Conservation (phyloP, 176 grass and related monocot species). For the Triticum urartu region DNA sequence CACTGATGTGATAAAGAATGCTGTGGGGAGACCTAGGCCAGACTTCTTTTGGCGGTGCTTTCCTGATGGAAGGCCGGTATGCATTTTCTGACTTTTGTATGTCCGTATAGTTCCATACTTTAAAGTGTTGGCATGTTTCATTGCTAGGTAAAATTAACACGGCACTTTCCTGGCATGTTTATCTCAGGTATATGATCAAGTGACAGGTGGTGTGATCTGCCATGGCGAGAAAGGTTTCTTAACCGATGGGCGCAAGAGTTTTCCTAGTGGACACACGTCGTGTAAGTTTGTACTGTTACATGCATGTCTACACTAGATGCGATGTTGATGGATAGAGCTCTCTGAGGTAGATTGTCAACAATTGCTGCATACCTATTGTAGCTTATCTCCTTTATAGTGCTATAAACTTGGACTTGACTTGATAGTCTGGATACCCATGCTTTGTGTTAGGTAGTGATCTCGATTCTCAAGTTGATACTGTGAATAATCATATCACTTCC, state of each 20-base stretch:
- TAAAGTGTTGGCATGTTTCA: neutral
- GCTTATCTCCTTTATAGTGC: neutral
- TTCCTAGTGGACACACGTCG: constrained; percentile 93
- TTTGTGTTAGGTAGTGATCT: neutral
- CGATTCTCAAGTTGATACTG: neutral
- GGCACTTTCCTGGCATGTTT: neutral
- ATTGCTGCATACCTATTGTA: neutral
- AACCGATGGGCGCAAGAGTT: constrained; percentile 83
- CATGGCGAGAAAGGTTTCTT: constrained; percentile 56
- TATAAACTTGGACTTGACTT: constrained; percentile 5
- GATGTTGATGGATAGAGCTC: constrained; percentile 21
- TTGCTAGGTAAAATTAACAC: constrained; percentile 3
- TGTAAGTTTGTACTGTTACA: constrained; percentile 47
- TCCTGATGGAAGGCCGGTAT: constrained; percentile 87
- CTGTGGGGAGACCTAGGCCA: constrained; percentile 79
- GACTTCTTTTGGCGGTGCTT: constrained; percentile 97
- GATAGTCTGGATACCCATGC: neutral
- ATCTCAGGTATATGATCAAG: constrained; percentile 61
- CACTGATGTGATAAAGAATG: constrained; percentile 60
- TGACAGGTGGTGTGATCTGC: constrained; percentile 73
- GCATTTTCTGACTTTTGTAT: neutral
- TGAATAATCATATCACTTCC: neutral
- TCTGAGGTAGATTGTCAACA: constrained; percentile 7
- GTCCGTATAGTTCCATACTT: neutral
- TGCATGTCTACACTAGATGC: neutral